Percentiles rank a stretch among this genome's conserved stretches.
These are phyloP conservation scores for Pythium aphanidermatum DNA, from an alignment of 352 stramenopile genomes.

Conservation along the genomic window DNA sequence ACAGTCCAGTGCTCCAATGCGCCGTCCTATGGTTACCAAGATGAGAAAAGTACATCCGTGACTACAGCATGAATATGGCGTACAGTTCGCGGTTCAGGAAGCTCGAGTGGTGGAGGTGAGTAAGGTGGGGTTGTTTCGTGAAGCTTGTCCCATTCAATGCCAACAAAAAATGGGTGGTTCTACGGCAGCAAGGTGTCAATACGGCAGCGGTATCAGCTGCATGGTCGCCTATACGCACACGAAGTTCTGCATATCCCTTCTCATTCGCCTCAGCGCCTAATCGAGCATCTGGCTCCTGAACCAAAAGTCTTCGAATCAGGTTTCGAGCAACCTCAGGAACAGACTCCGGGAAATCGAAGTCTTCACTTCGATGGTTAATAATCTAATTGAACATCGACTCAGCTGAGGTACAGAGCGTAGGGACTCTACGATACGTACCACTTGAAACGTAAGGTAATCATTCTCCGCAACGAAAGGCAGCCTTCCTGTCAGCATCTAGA, in stretches of 20 bases:
- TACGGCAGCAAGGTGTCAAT: constrained; percentile 6
- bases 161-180: constrained; percentile 76
- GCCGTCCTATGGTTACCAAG: constrained; percentile 43
- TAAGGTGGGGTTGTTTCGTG: constrained; percentile 49
- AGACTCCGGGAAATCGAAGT: constrained; percentile 63
- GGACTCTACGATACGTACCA: constrained; percentile 26
- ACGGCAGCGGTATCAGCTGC: not conserved
- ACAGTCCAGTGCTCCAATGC: constrained; percentile 74
- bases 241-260: constrained; percentile 58
- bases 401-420: no score
- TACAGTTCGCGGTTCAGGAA: constrained; percentile 37
- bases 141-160: constrained; percentile 65
- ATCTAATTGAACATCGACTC: no score
- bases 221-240: constrained; percentile 25
- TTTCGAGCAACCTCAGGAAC: constrained; percentile 63
- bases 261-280: constrained; percentile 66
- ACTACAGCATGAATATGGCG: no score
- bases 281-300: constrained; percentile 44
- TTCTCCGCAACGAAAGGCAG: constrained; percentile 87
- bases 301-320: constrained; percentile 69
- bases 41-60: no score
- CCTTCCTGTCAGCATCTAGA: constrained; percentile 82
- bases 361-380: constrained; percentile 73
- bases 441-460: constrained; percentile 90
- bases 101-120: constrained; percentile 39